Conservation (phyloP, 2,329 filamentous ascomycete species). For the Fusarium luffae region DNA sequence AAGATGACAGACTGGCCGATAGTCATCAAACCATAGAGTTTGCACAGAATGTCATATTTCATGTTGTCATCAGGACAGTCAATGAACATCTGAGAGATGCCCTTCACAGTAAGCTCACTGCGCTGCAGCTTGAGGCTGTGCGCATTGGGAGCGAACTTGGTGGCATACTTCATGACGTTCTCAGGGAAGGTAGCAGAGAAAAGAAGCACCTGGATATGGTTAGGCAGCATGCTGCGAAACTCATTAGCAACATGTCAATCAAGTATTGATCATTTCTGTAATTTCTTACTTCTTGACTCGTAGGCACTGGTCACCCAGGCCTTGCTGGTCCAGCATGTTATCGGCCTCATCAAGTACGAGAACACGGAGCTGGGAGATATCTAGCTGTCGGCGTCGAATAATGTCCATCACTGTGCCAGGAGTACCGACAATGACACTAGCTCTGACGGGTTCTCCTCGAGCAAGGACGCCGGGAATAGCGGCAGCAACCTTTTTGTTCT, state of each 20-base stretch:
- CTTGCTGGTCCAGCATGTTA: constrained; percentile 98
- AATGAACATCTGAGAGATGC: constrained; percentile 97
- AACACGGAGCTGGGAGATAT: constrained; percentile 77
- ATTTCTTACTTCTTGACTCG: constrained; percentile 79
- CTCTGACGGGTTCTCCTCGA: constrained; percentile 75
- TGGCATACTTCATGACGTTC: constrained; percentile 85
- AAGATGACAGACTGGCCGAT: constrained; percentile 99
- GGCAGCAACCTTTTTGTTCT: constrained; percentile 78
- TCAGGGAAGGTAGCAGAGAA: constrained; percentile 96
- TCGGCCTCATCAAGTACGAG: constrained; percentile 97
- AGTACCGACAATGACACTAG: constrained; percentile 89
- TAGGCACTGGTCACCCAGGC: constrained; percentile 93
- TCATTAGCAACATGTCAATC: constrained; percentile 46
- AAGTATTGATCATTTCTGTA: background rate
- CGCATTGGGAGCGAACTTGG: constrained; percentile 84
- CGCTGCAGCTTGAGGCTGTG: constrained; percentile 89
- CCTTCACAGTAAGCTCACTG: constrained; percentile 93
- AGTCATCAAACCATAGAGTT: constrained; percentile 95
- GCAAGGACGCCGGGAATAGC: constrained; percentile 83
- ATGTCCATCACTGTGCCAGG: constrained; percentile 93
- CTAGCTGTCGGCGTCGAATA: constrained; percentile 79
- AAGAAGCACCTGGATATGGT: constrained; percentile 83
- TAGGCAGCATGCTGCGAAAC: constrained; percentile 73
- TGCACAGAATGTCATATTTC: constrained; percentile 89
- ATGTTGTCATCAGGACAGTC: constrained; percentile 85